Base-by-base conservation (phyloP, 2,329 filamentous ascomycete genomes). In the Sporothrix brunneoviolacea region DNA sequence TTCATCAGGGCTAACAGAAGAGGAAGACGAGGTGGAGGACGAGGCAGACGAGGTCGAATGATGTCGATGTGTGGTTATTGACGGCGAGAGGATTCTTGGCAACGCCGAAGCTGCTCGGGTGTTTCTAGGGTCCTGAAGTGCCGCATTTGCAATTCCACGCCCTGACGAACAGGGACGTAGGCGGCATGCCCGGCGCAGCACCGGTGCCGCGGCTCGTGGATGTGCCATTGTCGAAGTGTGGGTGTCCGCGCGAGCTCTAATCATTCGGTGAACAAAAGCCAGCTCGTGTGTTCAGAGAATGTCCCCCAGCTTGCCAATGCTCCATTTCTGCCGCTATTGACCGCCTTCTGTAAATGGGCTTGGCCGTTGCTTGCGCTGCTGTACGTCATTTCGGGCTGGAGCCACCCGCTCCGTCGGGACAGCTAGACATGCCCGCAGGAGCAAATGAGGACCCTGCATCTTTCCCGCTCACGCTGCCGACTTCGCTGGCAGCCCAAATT, bases 1-100 rank as follows among this genome's bases (percentile, higher is more conserved):
- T 72, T 98, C 91, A 58, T 84, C 80, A 48, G 87, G 79, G 61
- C 94, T 94, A 68, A 98, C 88, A 50, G 88, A 90, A 42, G 85
- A 82, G 60, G 66, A 58, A 40, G 65, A 36, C 2, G 54, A 24
- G 16, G 51, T 27, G 5, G 50, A 24, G 4, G 47, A 22, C 15
- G 52, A 38, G 10, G 53, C 21, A 35, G 54, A 45, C 51, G 45
- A 38, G 39, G 53, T 46, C 36, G 43, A 46, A n/a, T 50, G 50
- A 13, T 39, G 38, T 36, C 47, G 21, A 13, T 12, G 19, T 0
- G 16, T 18, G 18, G 22, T 30, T 42, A 28, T 15, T 46, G 48
- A 30, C 37, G 37, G 37, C 24, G 22, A 8, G 15, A 21, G 39
- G 3, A 21, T 8, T 9, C n/a, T 13, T 28, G 15, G 21, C 6